These are phyloP conservation scores for Calvatia gigantea DNA, from an alignment of 768 basidiomycete genomes.

Conservation along the genomic window DNA sequence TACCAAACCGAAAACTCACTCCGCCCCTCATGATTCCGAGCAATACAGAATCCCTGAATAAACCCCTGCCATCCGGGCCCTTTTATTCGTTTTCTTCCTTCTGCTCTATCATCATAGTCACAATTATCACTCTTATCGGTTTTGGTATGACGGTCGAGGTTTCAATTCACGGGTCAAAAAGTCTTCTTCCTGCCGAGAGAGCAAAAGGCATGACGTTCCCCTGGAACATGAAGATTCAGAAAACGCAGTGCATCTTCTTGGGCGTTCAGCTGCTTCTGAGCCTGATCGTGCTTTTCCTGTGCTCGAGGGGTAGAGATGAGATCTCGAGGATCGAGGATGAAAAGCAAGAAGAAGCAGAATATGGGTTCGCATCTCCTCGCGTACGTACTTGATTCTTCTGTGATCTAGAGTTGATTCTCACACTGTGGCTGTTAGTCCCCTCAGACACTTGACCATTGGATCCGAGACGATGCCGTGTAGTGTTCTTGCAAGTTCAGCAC, in stretches of 20 bases:
- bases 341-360: conserved; percentile 9
- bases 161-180: conserved; percentile 19
- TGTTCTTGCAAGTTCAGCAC: background rate
- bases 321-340: conserved; percentile 6
- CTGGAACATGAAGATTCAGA: conserved; percentile 26
- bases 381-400: background rate
- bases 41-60: background rate
- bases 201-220: conserved; percentile 19
- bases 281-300: conserved; percentile 14
- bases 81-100: conserved; percentile 17
- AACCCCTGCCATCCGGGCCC: conserved; percentile 9
- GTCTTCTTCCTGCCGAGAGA: conserved; percentile 22
- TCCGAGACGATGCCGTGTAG: background rate
- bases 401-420: background rate
- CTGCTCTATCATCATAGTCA: conserved; percentile 15
- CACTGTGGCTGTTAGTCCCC: background rate
- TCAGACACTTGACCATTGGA: background rate
- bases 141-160: conserved; percentile 26
- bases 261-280: conserved; percentile 19
- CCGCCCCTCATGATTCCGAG: background rate
- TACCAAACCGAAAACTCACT: background rate
- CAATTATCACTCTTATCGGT: conserved; percentile 20
- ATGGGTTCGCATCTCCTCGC: conserved; percentile 10
- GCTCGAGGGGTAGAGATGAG: conserved; percentile 9
- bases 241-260: conserved; percentile 21